A percentile compares a stretch with the other conserved stretches of the same genome.
These are phyloP conservation scores for Calocera cornea DNA, from an alignment of 768 basidiomycete genomes.

Conservation along the genomic window DNA sequence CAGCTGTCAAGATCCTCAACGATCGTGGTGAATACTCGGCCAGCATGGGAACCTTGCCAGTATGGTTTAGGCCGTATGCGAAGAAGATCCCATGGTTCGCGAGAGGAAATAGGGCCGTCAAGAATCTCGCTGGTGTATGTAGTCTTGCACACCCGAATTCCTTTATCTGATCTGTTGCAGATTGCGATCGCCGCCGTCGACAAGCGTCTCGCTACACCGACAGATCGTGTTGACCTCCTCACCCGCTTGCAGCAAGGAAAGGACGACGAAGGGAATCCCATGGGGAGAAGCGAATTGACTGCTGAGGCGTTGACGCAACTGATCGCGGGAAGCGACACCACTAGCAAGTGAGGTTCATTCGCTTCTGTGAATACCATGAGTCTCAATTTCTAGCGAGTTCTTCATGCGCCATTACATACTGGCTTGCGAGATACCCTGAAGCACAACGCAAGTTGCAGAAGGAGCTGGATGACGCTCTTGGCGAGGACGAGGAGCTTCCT, in stretches of 20 bases:
- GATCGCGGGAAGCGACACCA: slow-evolving; percentile 84
- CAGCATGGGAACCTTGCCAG: slow-evolving; percentile 64
- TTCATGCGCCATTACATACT: slow-evolving; percentile 77
- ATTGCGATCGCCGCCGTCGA: slow-evolving; percentile 37
- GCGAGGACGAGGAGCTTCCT: slow-evolving; percentile 46
- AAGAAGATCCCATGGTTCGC: slow-evolving; percentile 63
- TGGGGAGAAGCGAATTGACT: slow-evolving; percentile 72
- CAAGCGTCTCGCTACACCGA: slow-evolving; percentile 51
- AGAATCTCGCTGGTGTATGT: slow-evolving; percentile 50
- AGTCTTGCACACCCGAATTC: background rate
- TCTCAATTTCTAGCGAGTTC: slow-evolving; percentile 36
- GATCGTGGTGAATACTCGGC: slow-evolving; percentile 78
- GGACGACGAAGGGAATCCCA: slow-evolving; percentile 63
- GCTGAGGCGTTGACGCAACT: slow-evolving; percentile 78
- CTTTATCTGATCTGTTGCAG: slow-evolving; percentile 2
- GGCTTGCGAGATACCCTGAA: slow-evolving; percentile 54
- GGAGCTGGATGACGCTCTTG: slow-evolving; percentile 54
- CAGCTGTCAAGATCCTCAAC: slow-evolving; percentile 76
- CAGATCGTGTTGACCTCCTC: slow-evolving; percentile 70
- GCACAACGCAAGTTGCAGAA: slow-evolving; percentile 59
- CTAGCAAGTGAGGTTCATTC: slow-evolving; percentile 55
- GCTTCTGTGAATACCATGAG: background rate
- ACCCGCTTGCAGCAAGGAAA: slow-evolving; percentile 65
- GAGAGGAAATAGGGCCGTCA: slow-evolving; percentile 49
- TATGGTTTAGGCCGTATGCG: slow-evolving; percentile 53